Evolutionary conservation across 176 grass and related monocot species (phyloP), one percentile per base, ranked within the genome.

Genomic region (Miscanthus lutarioriparius): DNA sequence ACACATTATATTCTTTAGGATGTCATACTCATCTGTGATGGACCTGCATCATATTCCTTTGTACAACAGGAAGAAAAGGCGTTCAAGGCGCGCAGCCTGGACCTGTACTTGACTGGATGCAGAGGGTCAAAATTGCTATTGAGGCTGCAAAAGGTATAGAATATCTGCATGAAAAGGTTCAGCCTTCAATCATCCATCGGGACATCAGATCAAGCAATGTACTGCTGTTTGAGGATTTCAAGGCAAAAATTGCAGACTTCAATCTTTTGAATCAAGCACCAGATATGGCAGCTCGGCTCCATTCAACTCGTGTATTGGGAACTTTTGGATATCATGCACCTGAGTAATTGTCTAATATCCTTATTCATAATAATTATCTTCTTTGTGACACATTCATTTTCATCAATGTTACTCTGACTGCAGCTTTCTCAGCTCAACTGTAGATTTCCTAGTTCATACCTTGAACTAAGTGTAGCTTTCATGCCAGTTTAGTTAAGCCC

Each of bases 151-250:
- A 94, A 81, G 92, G 92, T 25, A 75, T 94, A 69, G 89, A 89
- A 48, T 91, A 94, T 86, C 87, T 94, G 36, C 92, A 94, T 83
- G 92, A 94, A 78, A 94, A 91, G 83, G 89, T 91, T 87, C 92
- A 94, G 40, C 84, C 89, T 81, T 85, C 89, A 71, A 87, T 91
- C 74, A 89, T 94, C 78, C 92, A 91, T 67, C 84, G 86, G 40
- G 92, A 94, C 82, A 94, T 94, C 77, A 87, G 89, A 89, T 94
- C 92, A 83, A 94, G 89, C 86, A 94, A 94, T 79, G 62, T 94
- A 13, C 84, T 94, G 53, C 81, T 94, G 22, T 94, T 94, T 83
- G 86, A 94, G 76, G 87, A 94, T 47, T 94, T 94, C 84, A 89
- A 86, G 67, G 92, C 92, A 26, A 94, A 94, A 89, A 91, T 94